Base-by-base conservation (phyloP, 2,329 filamentous ascomycete genomes). In the Pseudopithomyces maydicus region DNA sequence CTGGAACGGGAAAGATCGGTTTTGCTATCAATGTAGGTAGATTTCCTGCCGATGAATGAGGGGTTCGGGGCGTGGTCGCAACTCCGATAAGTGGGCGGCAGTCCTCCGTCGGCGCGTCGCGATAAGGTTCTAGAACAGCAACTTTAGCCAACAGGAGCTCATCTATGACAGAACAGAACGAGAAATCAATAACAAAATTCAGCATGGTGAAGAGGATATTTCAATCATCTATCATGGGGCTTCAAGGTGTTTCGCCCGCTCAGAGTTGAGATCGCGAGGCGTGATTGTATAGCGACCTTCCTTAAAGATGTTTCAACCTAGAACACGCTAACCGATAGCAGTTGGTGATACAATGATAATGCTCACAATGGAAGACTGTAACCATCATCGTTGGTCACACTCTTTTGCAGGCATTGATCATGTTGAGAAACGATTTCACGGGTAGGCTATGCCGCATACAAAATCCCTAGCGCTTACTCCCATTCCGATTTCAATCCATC, bases 401-500 rank as follows among this genome's bases (percentile, higher is more conserved):
- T 29, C 8, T 8, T 29, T 8, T 29, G 26, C 5, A 29, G 4
- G 26, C 8, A 29, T 29, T 29, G 26, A 8, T 29, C 26, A 29
- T 29, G 5, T 29, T 29, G 26, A 8, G 26, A 5, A 29, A n/a
- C n/a, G n/a, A n/a, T n/a, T n/a, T n/a, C 26, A 29, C 26, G 26
- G 8, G 26, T 29, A n/a, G n/a, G n/a, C n/a, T n/a, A n/a, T n/a
- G n/a, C n/a, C 8, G 26, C 26, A 8, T 29, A 29, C 26, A 29
- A 29, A 29, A 29, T 8, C 8, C 26, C 8, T 29, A 29, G 5
- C 8, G 2, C 20, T 44, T 36, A 63, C 29, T 67, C 53, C 61
- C 64, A 67, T 10, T 62, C 55, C 17, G 65, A 67, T 44, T 58
- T 64, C 23, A 66, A 36, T 15, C 63, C 63, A 17, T 67, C 52